Base-by-base conservation (phyloP, 257 asterid genomes). In the Lantana camara region DNA sequence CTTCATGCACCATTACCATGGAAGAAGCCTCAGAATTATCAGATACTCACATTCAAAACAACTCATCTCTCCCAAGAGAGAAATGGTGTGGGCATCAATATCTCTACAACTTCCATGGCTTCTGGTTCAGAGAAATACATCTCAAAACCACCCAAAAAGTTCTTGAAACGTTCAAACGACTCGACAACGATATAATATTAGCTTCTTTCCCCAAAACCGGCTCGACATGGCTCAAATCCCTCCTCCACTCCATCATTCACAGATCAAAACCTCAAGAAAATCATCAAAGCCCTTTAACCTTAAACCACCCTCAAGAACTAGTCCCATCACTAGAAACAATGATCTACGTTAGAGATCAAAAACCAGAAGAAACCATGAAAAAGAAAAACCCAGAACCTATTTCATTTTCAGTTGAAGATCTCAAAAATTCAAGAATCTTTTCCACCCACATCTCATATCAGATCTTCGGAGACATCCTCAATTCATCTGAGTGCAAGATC, bases 181-280 rank as follows among this genome's bases (percentile, higher is more conserved):
- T 50, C 44, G 63, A 79, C 14, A 54, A 34, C 9, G 86, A 84
- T 57, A 50, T 82, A 38, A 79, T 84, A 35, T 14, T 79, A 16
- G 72, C 79, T 7, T 84, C 88, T 20, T 79, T 77, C 74, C 88
- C 91, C 23, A 84, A 84, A 74, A 81, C 83, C 2, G 91, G 87
- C 56, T 76, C 87, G 40, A 81, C 91, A 21, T 84, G 91, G 91
- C 77, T 84, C 66, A 81, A 84, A 52, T 78, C 87, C 37, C 83
- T 81, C 4, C 67, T 84, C 61, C 67, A 65, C 38, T 74, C 85
- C 70, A 77, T 79, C 70, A 56, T 58, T 1, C 57, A 67, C 48
- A 70, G 75, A 27, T 63, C 74, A 35, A 35, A 35, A 35, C 40
- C 40, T 9, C 11, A 35, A 1, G 40, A 35, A 30, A 23, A 60